Percentiles rank a stretch among this genome's conserved stretches.
These are phyloP conservation scores for Quercus variabilis DNA, from an alignment of 306 rosid genomes.

Conservation along the genomic window DNA sequence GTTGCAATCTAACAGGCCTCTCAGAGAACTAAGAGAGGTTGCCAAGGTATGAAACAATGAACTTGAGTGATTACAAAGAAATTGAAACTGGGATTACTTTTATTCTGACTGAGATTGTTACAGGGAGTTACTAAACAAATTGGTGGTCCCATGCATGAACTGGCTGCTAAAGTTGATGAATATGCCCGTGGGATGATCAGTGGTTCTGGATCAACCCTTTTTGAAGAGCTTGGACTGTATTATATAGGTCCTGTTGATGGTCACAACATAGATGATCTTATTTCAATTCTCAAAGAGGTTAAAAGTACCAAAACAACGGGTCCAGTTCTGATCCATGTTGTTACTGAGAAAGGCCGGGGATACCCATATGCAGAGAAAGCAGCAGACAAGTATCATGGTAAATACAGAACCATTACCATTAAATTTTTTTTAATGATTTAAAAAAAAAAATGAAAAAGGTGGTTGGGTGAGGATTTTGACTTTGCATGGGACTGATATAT, in stretches of 20 bases:
- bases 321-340: slow-evolving; percentile 84
- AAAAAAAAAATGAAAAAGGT: not conserved
- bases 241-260: slow-evolving; percentile 98
- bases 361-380: slow-evolving; percentile 96
- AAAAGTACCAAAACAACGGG: slow-evolving; percentile 83
- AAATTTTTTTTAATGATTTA: not conserved
- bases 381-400: slow-evolving; percentile 94
- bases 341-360: slow-evolving; percentile 96
- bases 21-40: slow-evolving; percentile 93
- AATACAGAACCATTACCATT: not conserved
- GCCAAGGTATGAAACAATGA: slow-evolving; percentile 71
- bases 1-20: slow-evolving; percentile 87
- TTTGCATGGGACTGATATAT: not conserved
- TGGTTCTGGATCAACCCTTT: slow-evolving; percentile 85
- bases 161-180: slow-evolving; percentile 98
- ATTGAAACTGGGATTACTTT: slow-evolving; percentile 10
- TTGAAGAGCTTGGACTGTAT: slow-evolving; percentile 98
- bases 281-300: slow-evolving; percentile 82
- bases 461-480: not conserved
- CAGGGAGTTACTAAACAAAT: slow-evolving; percentile 91
- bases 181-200: slow-evolving; percentile 99
- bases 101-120: slow-evolving; percentile 16
- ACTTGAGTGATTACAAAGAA: not conserved
- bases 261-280: slow-evolving; percentile 90
- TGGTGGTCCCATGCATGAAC: slow-evolving; percentile 92